Conservation (phyloP, 2,329 filamentous ascomycete species). For the Clonostachys chloroleuca region DNA sequence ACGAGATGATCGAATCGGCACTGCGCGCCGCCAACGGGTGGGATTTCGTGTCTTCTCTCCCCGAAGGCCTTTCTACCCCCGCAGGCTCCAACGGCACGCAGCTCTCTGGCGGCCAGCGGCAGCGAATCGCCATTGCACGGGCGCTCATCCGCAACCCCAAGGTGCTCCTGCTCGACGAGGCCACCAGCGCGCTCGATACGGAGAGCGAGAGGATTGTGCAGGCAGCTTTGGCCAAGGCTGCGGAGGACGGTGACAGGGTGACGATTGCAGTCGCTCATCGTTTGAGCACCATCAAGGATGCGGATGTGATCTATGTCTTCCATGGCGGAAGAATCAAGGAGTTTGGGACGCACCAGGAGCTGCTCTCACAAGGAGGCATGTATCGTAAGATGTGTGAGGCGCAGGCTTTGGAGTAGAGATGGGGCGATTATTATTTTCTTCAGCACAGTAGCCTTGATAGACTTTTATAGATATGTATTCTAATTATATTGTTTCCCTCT, state of each 20-base stretch:
- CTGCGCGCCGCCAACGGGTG: conserved; percentile 42
- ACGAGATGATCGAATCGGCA: conserved; percentile 32
- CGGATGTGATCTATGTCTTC: conserved; percentile 58
- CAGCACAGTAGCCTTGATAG: no score
- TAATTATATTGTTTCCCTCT: no score
- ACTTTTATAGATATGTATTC: no score
- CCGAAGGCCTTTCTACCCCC: conserved; percentile 83
- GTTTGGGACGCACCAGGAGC: conserved; percentile 49
- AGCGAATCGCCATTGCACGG: conserved; percentile 45
- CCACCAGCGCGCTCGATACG: conserved; percentile 88
- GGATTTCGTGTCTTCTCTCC: conserved; percentile 70
- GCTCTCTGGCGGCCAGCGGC: conserved; percentile 53
- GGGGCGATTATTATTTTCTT: no score
- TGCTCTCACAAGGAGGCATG: conserved; percentile 38
- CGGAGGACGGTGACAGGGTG: conserved; percentile 79
- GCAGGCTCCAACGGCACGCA: conserved; percentile 70
- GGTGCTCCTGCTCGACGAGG: conserved; percentile 90
- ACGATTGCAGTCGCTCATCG: conserved; percentile 94
- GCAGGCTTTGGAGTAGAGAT: conserved; percentile 18
- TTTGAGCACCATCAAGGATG: conserved; percentile 81
- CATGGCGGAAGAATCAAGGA: conserved; percentile 52
- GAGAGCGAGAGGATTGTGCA: conserved; percentile 94
- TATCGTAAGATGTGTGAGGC: conserved; percentile 45
- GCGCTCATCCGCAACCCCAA: conserved; percentile 83
- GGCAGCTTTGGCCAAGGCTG: conserved; percentile 67